Conservation (phyloP, 73 alveolate genomes). For the Urostyla sp. region DNA sequence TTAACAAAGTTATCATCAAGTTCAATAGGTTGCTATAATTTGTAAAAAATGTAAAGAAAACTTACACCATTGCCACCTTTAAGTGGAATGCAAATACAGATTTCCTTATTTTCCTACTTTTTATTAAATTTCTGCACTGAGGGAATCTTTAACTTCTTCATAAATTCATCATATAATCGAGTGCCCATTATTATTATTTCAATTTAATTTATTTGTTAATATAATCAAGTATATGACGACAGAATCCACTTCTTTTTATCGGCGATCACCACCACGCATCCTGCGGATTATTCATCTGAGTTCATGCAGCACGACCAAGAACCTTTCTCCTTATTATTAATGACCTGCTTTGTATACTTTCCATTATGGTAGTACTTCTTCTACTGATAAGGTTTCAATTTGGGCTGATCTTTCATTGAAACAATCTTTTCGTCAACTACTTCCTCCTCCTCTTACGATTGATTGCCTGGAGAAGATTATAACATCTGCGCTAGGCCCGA, state of each 20-base stretch:
- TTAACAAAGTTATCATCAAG: conserved; percentile 73
- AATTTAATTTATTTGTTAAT: background rate
- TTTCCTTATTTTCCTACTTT: conserved; percentile 38
- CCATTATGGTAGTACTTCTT: conserved; percentile 64
- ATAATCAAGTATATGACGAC: conserved; percentile 40
- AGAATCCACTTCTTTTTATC: conserved; percentile 63
- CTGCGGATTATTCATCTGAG: conserved; percentile 54
- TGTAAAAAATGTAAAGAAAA: background rate
- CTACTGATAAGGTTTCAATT: conserved; percentile 8
- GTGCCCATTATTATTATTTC: conserved; percentile 39
- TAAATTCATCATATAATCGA: conserved; percentile 42
- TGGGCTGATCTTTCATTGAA: too few species aligned
- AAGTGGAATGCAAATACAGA: conserved; percentile 69
- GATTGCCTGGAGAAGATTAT: too few species aligned
- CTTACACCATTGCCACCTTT: conserved; percentile 76
- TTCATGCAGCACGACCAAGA: conserved; percentile 77
- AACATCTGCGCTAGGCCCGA: too few species aligned
- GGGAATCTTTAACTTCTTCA: conserved; percentile 38
- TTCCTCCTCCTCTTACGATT: too few species aligned
- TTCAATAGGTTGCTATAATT: conserved; percentile 42
- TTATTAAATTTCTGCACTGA: conserved; percentile 36
- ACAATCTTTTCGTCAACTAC: too few species aligned
- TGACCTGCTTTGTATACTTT: conserved; percentile 19
- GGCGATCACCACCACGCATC: conserved; percentile 57
- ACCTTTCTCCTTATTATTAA: conserved; percentile 29